phyloP scores from a whole-genome alignment of 2,329 filamentous ascomycete genomes.

The Hypoxylon sp. region DNA sequence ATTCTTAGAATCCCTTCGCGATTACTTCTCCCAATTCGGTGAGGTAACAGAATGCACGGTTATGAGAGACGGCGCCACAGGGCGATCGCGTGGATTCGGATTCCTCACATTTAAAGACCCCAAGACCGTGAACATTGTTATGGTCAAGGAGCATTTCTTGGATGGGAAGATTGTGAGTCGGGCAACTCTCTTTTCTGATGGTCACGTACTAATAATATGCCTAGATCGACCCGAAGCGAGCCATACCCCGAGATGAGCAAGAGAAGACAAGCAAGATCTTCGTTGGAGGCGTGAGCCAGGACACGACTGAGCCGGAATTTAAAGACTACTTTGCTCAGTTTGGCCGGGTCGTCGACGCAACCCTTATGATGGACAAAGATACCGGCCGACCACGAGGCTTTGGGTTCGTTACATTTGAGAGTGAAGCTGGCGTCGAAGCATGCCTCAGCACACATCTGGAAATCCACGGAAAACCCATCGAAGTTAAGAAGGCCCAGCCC shows the following conservation, averaged over 20 bases:
- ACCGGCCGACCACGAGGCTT: constrained; percentile 97
- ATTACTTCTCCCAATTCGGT: constrained; percentile 98
- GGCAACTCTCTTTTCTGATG: background rate
- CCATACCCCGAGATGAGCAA: constrained; percentile 97
- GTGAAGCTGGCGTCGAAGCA: constrained; percentile 92
- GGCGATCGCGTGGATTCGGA: constrained; percentile 94
- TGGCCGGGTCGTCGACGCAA: constrained; percentile 95
- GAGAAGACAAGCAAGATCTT: constrained; percentile 99
- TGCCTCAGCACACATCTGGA: constrained; percentile 88
- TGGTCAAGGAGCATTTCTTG: constrained; percentile 99
- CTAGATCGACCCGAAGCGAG: constrained; percentile 97
- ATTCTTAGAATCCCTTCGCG: constrained; percentile 86
- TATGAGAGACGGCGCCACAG: constrained; percentile 97
- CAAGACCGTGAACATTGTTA: constrained; percentile 98
- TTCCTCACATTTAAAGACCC: constrained; percentile 98
- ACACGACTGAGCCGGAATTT: constrained; percentile 96
- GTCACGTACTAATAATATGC: constrained; percentile 43
- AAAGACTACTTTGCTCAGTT: constrained; percentile 98
- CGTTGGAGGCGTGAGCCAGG: constrained; percentile 96
- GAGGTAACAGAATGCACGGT: constrained; percentile 98
- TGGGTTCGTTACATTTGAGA: constrained; percentile 98
- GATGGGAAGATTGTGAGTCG: constrained; percentile 95
- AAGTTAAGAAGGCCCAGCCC: constrained; percentile 98
- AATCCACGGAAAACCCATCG: constrained; percentile 95
- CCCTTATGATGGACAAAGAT: constrained; percentile 99